Evolutionary conservation across 495 filamentous ascomycete species (phyloP).

Genomic region (Trichoderma gamsii): DNA sequence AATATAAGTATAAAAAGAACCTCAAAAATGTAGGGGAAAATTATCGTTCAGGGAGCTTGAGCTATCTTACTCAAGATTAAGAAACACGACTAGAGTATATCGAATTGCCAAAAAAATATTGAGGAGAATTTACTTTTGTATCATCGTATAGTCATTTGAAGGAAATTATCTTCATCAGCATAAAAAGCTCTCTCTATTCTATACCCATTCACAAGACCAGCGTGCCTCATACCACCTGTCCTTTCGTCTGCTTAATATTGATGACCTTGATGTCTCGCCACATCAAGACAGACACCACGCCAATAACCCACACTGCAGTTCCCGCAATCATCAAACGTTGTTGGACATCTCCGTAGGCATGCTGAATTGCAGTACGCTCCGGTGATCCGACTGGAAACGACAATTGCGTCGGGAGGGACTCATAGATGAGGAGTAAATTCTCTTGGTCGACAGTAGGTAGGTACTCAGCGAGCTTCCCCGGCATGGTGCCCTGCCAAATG

Average conservation of each 20-base stretch:
- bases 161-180: too few relatives aligned
- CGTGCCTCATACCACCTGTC: too few relatives aligned
- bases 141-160: too few relatives aligned
- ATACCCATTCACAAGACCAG: too few relatives aligned
- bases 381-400: slow-evolving; percentile 45
- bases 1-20: too few relatives aligned
- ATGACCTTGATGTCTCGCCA: slow-evolving; percentile 54
- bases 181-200: not conserved
- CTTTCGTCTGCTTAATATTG: slow-evolving; percentile 32
- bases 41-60: too few relatives aligned
- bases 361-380: slow-evolving; percentile 46
- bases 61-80: too few relatives aligned
- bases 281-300: slow-evolving; percentile 38
- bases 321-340: slow-evolving; percentile 49
- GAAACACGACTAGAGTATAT: too few relatives aligned
- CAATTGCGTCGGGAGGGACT: slow-evolving; percentile 43
- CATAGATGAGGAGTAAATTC: slow-evolving; percentile 48
- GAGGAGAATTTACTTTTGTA: too few relatives aligned
- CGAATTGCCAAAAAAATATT: too few relatives aligned
- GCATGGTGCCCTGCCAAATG: slow-evolving; percentile 62
- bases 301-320: slow-evolving; percentile 43
- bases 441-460: slow-evolving; percentile 50
- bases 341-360: slow-evolving; percentile 52
- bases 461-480: slow-evolving; percentile 40
- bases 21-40: too few relatives aligned